Base-by-base conservation (phyloP, 192 early-diverging fungal genomes). In the Backusella circina region DNA sequence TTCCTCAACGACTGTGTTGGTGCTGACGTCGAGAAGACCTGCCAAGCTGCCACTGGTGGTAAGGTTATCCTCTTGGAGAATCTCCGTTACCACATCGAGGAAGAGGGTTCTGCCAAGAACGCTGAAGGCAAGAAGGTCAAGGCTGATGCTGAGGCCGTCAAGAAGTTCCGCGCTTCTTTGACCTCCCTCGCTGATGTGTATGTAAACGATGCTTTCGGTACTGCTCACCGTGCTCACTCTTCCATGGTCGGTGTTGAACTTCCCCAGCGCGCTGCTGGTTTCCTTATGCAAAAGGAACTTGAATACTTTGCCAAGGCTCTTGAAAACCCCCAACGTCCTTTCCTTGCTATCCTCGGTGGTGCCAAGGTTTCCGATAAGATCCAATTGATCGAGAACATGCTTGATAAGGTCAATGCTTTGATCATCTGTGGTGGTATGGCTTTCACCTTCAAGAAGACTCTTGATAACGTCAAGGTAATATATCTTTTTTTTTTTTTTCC, bases 351-450 rank as follows among this genome's bases (percentile, higher is more conserved):
- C 73, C 86, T 99, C 61, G 97, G 97, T 67, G 97, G 92, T 71
- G 97, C 97, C 85, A 99, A 98, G 88, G 94, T 99, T 30, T 95
- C 95, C 18, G 97, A 99, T 85, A 99, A 99, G 91, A 99, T 99
- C 85, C 91, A 95, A 88, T 89, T 99, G 70, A 99, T 99, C 79
- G 94, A 98, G 76, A 98, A 95, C 87, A 90, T 99, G 72, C 83
- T 99, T 28, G 97, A 99, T 86, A 98, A 98, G 90, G 96, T 97
- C 54, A 83, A 92, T 73, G 82, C 87, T 68, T 90, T 95, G 90
- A 92, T 94, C 71, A 88, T 94, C 38, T 85, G 93, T 81, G 96
- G 96, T 73, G 96, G 96, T 36, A 99, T 99, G 97, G 94, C 95
- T 72, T 99, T 97, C 88, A 99, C 97, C 61, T 99, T 99, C 90